These are phyloP conservation scores for Clohesyomyces aquaticus DNA, from an alignment of 495 filamentous ascomycete genomes.

Conservation along the genomic window DNA sequence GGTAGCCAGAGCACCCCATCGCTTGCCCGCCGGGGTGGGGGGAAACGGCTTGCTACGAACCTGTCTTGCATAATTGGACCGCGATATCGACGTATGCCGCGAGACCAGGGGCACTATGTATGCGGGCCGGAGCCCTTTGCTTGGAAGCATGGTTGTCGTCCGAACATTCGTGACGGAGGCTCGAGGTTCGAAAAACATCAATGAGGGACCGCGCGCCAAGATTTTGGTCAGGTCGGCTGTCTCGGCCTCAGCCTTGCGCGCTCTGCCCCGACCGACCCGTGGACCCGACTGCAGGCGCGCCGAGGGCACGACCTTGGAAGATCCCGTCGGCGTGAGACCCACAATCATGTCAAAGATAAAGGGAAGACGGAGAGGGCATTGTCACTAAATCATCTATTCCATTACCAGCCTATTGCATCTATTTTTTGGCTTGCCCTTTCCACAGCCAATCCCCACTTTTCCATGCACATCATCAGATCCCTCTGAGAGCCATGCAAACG, in stretches of 20 bases:
- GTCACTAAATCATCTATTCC: constrained; percentile 1
- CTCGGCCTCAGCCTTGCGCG: too few species aligned
- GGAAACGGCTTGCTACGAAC: constrained; percentile 17
- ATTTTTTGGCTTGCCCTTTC: too few species aligned
- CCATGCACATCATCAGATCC: not conserved
- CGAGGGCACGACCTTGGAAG: too few species aligned
- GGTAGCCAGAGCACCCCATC: too few species aligned
- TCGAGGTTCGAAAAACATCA: constrained; percentile 14
- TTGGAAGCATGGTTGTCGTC: constrained; percentile 39
- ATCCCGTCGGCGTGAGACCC: too few species aligned
- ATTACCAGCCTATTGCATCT: not conserved
- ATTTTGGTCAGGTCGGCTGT: not conserved
- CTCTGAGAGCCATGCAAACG: not conserved
- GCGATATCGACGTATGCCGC: not conserved
- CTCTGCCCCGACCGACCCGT: too few species aligned
- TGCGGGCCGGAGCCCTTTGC: constrained; percentile 37
- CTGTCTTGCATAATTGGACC: constrained; percentile 26
- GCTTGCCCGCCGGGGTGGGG: not conserved
- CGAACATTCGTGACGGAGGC: constrained; percentile 2
- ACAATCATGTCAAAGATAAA: not conserved
- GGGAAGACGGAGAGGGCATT: not conserved
- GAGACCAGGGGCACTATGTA: not conserved
- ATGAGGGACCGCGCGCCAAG: constrained; percentile 25
- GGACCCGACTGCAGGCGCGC: too few species aligned
- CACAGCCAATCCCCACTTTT: not conserved